Evolutionary conservation across 768 basidiomycete genomes (phyloP).

Genomic region (Pleurotus cornucopiae): DNA sequence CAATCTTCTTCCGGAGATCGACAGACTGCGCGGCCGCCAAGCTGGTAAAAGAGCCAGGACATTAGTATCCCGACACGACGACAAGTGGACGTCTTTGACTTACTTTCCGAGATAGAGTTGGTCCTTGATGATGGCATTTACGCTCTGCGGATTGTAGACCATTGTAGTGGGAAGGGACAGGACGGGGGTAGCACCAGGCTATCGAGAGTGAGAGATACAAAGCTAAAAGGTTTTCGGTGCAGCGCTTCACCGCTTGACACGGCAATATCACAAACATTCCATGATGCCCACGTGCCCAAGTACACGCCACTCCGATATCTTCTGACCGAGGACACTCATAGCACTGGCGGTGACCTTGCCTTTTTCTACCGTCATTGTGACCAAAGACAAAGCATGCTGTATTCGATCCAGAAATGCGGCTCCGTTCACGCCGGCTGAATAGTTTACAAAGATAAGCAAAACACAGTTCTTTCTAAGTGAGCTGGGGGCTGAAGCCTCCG

Average conservation of each 20-base stretch:
- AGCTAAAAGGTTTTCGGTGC: conserved; percentile 2
- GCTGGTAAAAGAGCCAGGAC: conserved; percentile 18
- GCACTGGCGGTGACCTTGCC: no score
- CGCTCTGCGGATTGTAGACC: conserved; percentile 17
- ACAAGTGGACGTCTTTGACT: conserved; percentile 13
- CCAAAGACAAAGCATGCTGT: no score
- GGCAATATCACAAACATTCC: conserved; percentile 8
- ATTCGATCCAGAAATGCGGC: no score
- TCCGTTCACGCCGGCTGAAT: no score
- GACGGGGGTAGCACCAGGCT: conserved; percentile 3
- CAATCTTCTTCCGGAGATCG: conserved; percentile 24
- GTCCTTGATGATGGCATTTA: conserved; percentile 31
- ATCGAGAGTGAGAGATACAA: conserved; percentile 1
- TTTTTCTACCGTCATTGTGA: no score
- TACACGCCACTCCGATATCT: conserved; percentile 1
- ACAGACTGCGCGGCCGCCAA: conserved; percentile 30
- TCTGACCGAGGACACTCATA: background rate
- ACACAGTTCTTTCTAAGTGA: no score
- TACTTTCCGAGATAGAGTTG: conserved; percentile 42
- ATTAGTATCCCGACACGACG: background rate
- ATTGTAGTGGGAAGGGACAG: conserved; percentile 8
- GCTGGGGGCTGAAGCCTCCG: no score
- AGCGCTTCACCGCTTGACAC: conserved; percentile 6
- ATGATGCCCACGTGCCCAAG: background rate
- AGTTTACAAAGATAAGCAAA: no score